phyloP scores from a whole-genome alignment of 2,329 filamentous ascomycete genomes.

The Raffaelea deltoideospora region DNA sequence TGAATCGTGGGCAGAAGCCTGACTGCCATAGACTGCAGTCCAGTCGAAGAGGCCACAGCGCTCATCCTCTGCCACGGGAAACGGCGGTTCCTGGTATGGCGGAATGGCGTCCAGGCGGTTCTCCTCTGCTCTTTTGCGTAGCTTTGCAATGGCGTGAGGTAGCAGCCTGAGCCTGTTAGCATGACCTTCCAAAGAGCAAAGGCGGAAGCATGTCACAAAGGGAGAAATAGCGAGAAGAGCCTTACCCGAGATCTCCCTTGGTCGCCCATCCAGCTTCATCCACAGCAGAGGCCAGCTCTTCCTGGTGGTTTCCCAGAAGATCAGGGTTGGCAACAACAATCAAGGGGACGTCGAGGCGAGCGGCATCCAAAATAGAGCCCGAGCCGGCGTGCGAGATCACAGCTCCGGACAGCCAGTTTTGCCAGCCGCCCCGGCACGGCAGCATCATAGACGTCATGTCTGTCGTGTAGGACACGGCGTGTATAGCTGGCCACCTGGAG shows the following conservation, averaged over 20 bases:
- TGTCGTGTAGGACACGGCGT: constrained; percentile 49
- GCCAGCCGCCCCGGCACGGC: constrained; percentile 30
- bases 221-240: background rate
- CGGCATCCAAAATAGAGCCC: constrained; percentile 73
- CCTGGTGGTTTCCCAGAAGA: constrained; percentile 81
- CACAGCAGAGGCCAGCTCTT: constrained; percentile 68
- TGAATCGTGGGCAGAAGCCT: too few species aligned
- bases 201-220: background rate
- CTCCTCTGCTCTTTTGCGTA: constrained; percentile 8
- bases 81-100: constrained; percentile 13
- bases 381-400: constrained; percentile 87
- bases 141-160: constrained; percentile 12
- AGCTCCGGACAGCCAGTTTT: constrained; percentile 42
- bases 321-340: constrained; percentile 76
- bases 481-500: constrained; percentile 5
- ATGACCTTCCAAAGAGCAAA: too few species aligned
- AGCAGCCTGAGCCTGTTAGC: too few species aligned
- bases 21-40: constrained; percentile 9
- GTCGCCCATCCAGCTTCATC: constrained; percentile 61
- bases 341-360: constrained; percentile 59
- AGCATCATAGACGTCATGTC: constrained; percentile 46
- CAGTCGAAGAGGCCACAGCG: constrained; percentile 19
- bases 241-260: constrained; percentile 52
- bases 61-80: constrained; percentile 14
- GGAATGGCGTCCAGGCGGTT: constrained; percentile 11